Conservation (phyloP, 495 filamentous ascomycete species). For the Penicillium verhagenii region DNA sequence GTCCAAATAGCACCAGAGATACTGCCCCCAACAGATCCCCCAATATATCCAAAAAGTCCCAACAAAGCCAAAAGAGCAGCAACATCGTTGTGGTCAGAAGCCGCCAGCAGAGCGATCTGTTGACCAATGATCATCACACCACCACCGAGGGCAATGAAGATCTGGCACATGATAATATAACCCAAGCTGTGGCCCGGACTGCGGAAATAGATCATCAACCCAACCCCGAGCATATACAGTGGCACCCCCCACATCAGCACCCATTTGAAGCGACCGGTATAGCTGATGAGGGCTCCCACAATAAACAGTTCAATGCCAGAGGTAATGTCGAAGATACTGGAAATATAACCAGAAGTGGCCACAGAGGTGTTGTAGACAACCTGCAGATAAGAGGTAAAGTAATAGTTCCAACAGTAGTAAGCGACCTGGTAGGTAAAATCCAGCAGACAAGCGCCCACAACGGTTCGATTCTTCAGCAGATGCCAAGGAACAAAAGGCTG, state of each 20-base stretch:
- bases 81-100: slow-evolving; percentile 62
- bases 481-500: slow-evolving; percentile 50
- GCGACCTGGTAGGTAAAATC: slow-evolving; percentile 53
- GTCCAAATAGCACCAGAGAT: slow-evolving; percentile 69
- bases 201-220: slow-evolving; percentile 68
- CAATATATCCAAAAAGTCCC: slow-evolving; percentile 59
- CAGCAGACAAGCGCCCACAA: slow-evolving; percentile 57
- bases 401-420: slow-evolving; percentile 46
- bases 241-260: slow-evolving; percentile 55
- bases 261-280: slow-evolving; percentile 54
- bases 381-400: slow-evolving; percentile 68
- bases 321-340: slow-evolving; percentile 50
- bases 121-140: slow-evolving; percentile 58
- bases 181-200: slow-evolving; percentile 56
- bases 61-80: slow-evolving; percentile 64
- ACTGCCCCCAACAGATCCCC: slow-evolving; percentile 61
- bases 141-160: slow-evolving; percentile 66
- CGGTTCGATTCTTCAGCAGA: slow-evolving; percentile 46
- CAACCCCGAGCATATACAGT: slow-evolving; percentile 53
- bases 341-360: slow-evolving; percentile 50
- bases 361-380: slow-evolving; percentile 61
- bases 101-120: slow-evolving; percentile 68
- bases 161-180: slow-evolving; percentile 70
- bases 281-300: slow-evolving; percentile 53
- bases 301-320: slow-evolving; percentile 47